These are phyloP conservation scores for Lepiota brunneoincarnata DNA, from an alignment of 768 basidiomycete genomes.

Conservation along the genomic window DNA sequence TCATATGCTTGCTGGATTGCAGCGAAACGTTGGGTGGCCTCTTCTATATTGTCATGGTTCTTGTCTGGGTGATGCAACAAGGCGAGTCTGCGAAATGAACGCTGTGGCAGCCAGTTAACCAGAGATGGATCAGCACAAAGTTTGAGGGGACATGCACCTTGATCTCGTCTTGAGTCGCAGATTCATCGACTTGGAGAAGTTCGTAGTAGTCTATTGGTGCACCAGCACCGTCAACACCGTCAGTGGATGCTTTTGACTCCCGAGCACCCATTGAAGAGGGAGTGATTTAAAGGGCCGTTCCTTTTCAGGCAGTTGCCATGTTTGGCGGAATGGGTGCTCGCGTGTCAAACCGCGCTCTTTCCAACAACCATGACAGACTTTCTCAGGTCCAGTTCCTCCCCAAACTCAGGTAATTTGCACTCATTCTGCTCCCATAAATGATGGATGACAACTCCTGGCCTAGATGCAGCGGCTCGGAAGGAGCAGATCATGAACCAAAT, in stretches of 20 bases:
- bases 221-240: conserved; percentile 20
- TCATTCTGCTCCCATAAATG: not conserved
- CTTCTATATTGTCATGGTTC: conserved; percentile 79
- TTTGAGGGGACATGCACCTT: conserved; percentile 45
- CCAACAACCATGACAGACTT: conserved; percentile 49
- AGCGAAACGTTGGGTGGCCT: conserved; percentile 84
- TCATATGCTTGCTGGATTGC: conserved; percentile 94
- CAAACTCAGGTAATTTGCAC: conserved; percentile 5
- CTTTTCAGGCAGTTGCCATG: conserved; percentile 6
- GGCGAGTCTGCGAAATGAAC: conserved; percentile 81
- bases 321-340: not conserved
- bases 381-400: conserved; percentile 36
- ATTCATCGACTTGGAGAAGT: conserved; percentile 76
- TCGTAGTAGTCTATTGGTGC: conserved; percentile 72
- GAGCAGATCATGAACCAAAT: conserved; percentile 62
- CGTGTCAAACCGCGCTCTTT: not conserved
- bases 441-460: not conserved
- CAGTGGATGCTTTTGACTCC: conserved; percentile 48
- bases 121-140: not conserved
- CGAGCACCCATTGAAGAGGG: conserved; percentile 59
- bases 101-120: conserved; percentile 37
- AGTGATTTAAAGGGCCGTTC: not conserved
- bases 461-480: conserved; percentile 47
- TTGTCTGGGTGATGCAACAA: conserved; percentile 88
- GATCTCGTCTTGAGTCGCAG: conserved; percentile 85